Base-by-base conservation (phyloP, 78 protist species). In the Monosiga brevicollis region DNA sequence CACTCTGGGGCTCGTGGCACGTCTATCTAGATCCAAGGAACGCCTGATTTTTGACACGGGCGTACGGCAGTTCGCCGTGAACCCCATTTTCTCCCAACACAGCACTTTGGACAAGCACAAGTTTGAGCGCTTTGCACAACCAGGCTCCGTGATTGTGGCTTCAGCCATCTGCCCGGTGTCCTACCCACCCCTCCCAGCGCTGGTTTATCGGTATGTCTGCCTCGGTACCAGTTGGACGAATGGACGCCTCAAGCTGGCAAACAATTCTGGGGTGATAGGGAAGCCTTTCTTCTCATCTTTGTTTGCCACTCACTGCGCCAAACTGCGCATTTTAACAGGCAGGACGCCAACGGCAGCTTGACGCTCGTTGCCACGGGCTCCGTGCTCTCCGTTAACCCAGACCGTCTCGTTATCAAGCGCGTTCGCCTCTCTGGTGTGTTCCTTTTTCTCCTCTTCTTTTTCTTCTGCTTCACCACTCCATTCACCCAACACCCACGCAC, bases 341-440 rank as follows among this genome's bases (percentile, higher is more conserved):
- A 24, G 3, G 3, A 24, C 40, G 40, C 35, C 15, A 22, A 32
- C 39, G 77, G 11, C 11, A 74, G 88, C 62, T 38, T n/a, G 35
- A 36, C 73, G 41, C 82, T 87, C 49, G 88, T 93, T 1, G 94
- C 93, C 80, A 76, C 89, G 2, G 96, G 96, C 41, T n/a, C 87
- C 34, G 42, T 91, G 29, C 43, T 41, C 24, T 20, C 78, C 34
- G 85, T 84, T 39, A 79, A 97, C 79, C 98, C 99, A 38, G 94
- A 97, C 83, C 86, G 97, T 29, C 39, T 98, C 71, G 78, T 94
- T 49, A 37, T 96, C 83, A 96, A 98, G 93, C 41, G 88, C 42
- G 86, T 94, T 73, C 71, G 96, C 38, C 88, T 98, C 36, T 88
- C 99, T 15, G 99, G 89, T 0, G 41, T 37, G 42, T 11, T n/a